These are phyloP conservation scores for Tolypocladium paradoxum DNA, from an alignment of 2,329 filamentous ascomycete genomes.

Conservation along the genomic window DNA sequence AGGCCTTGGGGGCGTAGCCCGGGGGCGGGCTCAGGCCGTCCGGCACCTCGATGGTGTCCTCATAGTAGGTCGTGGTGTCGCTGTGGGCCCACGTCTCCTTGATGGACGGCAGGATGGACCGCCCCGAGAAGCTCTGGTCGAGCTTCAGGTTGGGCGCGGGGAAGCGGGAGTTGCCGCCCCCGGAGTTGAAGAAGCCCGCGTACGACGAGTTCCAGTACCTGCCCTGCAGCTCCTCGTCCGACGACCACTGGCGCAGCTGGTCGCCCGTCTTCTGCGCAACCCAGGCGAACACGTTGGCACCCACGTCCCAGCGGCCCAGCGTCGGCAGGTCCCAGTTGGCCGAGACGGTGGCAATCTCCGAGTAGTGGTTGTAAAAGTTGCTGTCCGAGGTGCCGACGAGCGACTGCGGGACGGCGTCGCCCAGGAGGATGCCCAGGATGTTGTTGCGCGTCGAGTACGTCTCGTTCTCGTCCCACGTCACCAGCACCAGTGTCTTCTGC, in stretches of 20 bases:
- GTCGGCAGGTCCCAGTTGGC: slow-evolving; percentile 62
- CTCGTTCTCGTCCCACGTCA: slow-evolving; percentile 74
- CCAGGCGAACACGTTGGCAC: slow-evolving; percentile 56
- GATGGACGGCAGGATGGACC: slow-evolving; percentile 26
- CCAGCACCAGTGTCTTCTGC: slow-evolving; percentile 61
- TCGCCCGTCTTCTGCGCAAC: slow-evolving; percentile 54
- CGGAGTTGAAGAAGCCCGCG: slow-evolving; percentile 34
- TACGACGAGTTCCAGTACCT: slow-evolving; percentile 44
- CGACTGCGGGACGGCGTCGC: slow-evolving; percentile 57
- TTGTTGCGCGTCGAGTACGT: slow-evolving; percentile 57
- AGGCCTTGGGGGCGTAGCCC: slow-evolving; percentile 26
- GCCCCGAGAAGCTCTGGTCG: slow-evolving; percentile 18
- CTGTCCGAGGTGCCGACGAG: slow-evolving; percentile 57
- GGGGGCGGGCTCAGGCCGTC: slow-evolving; percentile 32
- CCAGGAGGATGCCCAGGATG: slow-evolving; percentile 61
- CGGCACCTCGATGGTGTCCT: slow-evolving; percentile 24
- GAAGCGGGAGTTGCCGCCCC: slow-evolving; percentile 22
- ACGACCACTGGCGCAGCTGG: slow-evolving; percentile 26
- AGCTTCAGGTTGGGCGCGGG: slow-evolving; percentile 29
- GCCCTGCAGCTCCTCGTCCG: slow-evolving; percentile 21
- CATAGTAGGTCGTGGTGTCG: slow-evolving; percentile 30
- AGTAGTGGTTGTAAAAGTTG: slow-evolving; percentile 66
- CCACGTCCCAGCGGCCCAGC: slow-evolving; percentile 61
- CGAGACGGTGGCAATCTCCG: slow-evolving; percentile 51
- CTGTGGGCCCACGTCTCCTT: slow-evolving; percentile 26